Conservation (phyloP, 225 moss, liverwort and hornwort species). For the Marchantia paleacea region DNA sequence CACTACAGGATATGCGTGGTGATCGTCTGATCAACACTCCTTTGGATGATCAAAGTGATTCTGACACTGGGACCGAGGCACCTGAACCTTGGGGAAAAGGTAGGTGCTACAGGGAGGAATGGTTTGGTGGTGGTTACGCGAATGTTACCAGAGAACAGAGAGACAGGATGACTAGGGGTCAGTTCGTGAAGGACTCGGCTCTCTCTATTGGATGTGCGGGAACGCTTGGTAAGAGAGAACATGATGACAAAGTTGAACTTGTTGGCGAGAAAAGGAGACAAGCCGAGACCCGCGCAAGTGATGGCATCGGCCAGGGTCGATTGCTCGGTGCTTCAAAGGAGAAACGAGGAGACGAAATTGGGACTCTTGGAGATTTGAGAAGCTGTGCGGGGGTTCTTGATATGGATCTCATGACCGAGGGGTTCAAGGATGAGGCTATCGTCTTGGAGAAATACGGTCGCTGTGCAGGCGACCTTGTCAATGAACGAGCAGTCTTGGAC, state of each 20-base stretch:
- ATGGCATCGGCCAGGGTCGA: neutral
- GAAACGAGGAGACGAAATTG: neutral
- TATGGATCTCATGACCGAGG: slow-evolving; percentile 11
- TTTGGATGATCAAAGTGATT: neutral
- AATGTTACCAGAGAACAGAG: slow-evolving; percentile 8
- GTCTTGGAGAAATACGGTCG: slow-evolving; percentile 14
- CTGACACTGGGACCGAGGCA: neutral
- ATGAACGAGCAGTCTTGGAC: slow-evolving; percentile 14
- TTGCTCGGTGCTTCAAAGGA: neutral
- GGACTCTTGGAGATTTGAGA: slow-evolving; percentile 8
- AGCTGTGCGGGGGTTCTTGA: slow-evolving; percentile 13
- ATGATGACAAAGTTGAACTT: slow-evolving; percentile 7
- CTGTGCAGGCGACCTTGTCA: neutral
- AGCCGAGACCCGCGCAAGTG: neutral
- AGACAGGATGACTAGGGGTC: slow-evolving; percentile 1
- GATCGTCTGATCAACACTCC: neutral
- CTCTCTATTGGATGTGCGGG: neutral
- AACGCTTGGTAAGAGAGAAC: slow-evolving; percentile 15
- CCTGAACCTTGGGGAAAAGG: slow-evolving; percentile 8
- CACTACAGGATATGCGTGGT: neutral
- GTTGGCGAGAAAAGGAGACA: slow-evolving; percentile 10
- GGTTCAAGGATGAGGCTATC: slow-evolving; percentile 15
- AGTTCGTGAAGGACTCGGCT: slow-evolving; percentile 4
- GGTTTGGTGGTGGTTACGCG: slow-evolving; percentile 12
- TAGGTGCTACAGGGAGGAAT: slow-evolving; percentile 12